These are phyloP conservation scores for Botrytis deweyae DNA, from an alignment of 2,329 filamentous ascomycete genomes.

Conservation along the genomic window DNA sequence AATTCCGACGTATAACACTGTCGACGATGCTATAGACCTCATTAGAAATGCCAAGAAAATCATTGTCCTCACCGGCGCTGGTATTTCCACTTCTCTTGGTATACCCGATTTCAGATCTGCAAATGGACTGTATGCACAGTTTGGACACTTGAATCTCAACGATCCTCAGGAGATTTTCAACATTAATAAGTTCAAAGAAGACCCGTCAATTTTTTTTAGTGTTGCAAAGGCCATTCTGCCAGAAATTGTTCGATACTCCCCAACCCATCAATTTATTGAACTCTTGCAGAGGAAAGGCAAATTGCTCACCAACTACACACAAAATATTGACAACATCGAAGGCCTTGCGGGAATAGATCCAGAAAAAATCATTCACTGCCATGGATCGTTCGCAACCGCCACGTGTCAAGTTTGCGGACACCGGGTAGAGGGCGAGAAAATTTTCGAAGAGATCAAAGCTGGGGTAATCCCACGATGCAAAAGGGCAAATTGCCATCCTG, in stretches of 20 bases:
- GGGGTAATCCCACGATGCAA: slow-evolving; percentile 75
- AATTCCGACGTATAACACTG: slow-evolving; percentile 73
- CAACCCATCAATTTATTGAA: slow-evolving; percentile 91
- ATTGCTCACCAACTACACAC: slow-evolving; percentile 93
- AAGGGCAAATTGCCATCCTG: slow-evolving; percentile 58
- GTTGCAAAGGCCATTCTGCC: slow-evolving; percentile 90
- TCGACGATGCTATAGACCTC: slow-evolving; percentile 82
- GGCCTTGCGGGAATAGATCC: slow-evolving; percentile 76
- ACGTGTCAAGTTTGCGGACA: slow-evolving; percentile 80
- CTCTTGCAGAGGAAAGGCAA: slow-evolving; percentile 85
- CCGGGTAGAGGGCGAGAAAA: slow-evolving; percentile 70
- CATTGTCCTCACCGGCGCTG: slow-evolving; percentile 90
- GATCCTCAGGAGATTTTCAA: slow-evolving; percentile 97
- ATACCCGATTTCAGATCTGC: slow-evolving; percentile 96
- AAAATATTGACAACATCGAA: slow-evolving; percentile 98
- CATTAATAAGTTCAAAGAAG: slow-evolving; percentile 79
- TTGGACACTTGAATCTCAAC: slow-evolving; percentile 69
- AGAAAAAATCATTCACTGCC: slow-evolving; percentile 89
- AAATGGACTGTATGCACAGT: slow-evolving; percentile 84
- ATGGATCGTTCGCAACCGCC: slow-evolving; percentile 92
- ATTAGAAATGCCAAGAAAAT: slow-evolving; percentile 77
- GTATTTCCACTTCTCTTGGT: slow-evolving; percentile 93
- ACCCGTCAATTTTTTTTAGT: slow-evolving; percentile 87
- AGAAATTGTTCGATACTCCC: slow-evolving; percentile 74
- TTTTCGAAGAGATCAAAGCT: slow-evolving; percentile 76